phyloP scores from a whole-genome alignment of 1,284 basidiomycete genomes.

The Apiotrichum akiyoshidainum region DNA sequence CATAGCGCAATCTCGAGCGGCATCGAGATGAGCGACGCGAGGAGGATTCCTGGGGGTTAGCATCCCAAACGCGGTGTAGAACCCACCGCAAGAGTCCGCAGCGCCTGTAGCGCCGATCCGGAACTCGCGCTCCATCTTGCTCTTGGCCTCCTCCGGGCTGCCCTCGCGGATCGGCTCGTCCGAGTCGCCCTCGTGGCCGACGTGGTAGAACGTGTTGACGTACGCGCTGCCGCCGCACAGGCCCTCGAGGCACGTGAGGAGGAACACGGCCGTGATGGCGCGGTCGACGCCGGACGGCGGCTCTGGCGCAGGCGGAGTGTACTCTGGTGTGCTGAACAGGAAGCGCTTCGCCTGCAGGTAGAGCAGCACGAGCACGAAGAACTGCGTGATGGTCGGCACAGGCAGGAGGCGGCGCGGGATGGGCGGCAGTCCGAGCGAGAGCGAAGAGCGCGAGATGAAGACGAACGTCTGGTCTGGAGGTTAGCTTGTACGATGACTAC shows the following conservation, averaged over 20 bases:
- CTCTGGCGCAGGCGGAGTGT: constrained; percentile 26
- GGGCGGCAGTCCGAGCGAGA: constrained; percentile 80
- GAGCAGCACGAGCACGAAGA: constrained; percentile 60
- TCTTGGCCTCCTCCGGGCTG: constrained; percentile 38
- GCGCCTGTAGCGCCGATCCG: constrained; percentile 79
- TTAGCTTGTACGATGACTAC: background rate
- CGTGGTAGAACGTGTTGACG: constrained; percentile 81
- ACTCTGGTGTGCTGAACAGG: constrained; percentile 40
- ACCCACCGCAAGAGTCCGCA: constrained; percentile 46
- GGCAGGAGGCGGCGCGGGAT: constrained; percentile 69
- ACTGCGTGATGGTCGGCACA: constrained; percentile 55
- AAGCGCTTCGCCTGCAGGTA: constrained; percentile 50
- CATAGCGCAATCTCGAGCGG: constrained; percentile 80
- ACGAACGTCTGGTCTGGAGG: constrained; percentile 75
- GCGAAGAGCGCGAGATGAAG: constrained; percentile 89
- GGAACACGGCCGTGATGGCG: constrained; percentile 66
- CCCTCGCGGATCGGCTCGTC: constrained; percentile 47
- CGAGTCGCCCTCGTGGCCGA: constrained; percentile 63
- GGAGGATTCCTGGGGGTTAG: constrained; percentile 60
- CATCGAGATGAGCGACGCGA: constrained; percentile 73
- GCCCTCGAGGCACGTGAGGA: constrained; percentile 78
- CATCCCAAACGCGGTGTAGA: constrained; percentile 54
- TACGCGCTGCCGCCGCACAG: constrained; percentile 90
- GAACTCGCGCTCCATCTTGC: constrained; percentile 68
- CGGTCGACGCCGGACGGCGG: constrained; percentile 41